Base-by-base conservation (phyloP, 305 asterid species). In the Euphrasia arctica region DNA sequence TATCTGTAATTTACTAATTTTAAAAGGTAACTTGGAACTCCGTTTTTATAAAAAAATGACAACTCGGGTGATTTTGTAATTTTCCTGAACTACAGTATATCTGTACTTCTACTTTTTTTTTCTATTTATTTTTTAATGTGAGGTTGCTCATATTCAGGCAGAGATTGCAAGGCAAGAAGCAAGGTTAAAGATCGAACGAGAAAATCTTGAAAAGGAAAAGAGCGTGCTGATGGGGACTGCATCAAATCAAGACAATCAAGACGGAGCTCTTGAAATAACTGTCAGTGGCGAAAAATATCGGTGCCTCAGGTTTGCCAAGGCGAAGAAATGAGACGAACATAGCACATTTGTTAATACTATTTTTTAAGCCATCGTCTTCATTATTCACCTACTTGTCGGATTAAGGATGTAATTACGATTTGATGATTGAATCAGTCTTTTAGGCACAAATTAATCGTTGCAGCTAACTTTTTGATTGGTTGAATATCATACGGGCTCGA, bases 181-280 rank as follows among this genome's bases (percentile, higher is more conserved):
- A 29, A 82, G 99, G 77, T 70, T 93, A 61, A 93, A 93, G 86
- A 79, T 83, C 79, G 99, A 93, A 72, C 83, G 96, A 69, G 97
- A 93, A 60, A 93, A 82, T 71, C 99, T 93, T 12, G 99, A 93
- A 85, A 93, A 93, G 74, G 99, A 93, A 81, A 93, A 93, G 60
- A 88, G 99, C 5, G 97, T 93, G 69, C 82, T 93, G 51, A 93
- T 90, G 99, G 99, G 97, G 68, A 93, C 99, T 32, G 99, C 99
- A 39, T 89, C 97, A 11, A 87, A 84, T 78, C 99, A 93, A 79
- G 97, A 93, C 29, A 93, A 90, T 60, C 99, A 88, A 86, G 99
- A 93, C 54, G 99, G 99, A 9, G 99, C 99, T 66, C 99, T 93
- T 32, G 97, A 93, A 74, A 93, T 93, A 51, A 88, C 97, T 3